Conservation (phyloP, 2,329 filamentous ascomycete species). For the Calonectria hawksworthii region DNA sequence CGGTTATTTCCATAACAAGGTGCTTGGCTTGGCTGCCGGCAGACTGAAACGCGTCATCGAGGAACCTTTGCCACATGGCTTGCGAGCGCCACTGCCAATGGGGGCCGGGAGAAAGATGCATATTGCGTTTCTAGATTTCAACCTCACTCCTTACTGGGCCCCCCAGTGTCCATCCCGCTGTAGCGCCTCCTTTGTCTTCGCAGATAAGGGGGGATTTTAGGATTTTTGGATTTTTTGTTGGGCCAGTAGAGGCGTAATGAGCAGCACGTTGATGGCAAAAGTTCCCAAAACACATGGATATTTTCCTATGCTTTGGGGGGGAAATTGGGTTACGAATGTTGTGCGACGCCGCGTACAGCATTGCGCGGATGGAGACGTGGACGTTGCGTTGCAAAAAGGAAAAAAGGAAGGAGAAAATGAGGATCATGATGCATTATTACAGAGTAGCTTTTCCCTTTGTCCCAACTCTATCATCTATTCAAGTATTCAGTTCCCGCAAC, state of each 20-base stretch:
- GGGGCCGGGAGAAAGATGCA: not conserved
- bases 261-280: not conserved
- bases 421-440: not conserved
- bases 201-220: not conserved
- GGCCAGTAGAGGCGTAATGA: not conserved
- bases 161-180: too few species aligned
- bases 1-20: not conserved
- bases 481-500: slow-evolving; percentile 14
- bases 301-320: not conserved
- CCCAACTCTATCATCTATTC: not conserved
- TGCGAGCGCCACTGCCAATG: not conserved
- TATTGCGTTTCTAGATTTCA: not conserved
- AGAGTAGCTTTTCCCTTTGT: not conserved
- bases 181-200: not conserved
- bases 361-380: not conserved
- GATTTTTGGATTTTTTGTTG: too few species aligned
- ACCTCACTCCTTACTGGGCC: not conserved
- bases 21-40: too few species aligned
- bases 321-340: not conserved
- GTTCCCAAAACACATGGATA: not conserved
- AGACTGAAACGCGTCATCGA: not conserved
- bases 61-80: not conserved
- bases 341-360: not conserved
- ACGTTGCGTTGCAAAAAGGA: not conserved
- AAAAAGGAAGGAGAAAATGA: not conserved